Conservation (phyloP, 495 filamentous ascomycete species). For the Xylaria intraflava region DNA sequence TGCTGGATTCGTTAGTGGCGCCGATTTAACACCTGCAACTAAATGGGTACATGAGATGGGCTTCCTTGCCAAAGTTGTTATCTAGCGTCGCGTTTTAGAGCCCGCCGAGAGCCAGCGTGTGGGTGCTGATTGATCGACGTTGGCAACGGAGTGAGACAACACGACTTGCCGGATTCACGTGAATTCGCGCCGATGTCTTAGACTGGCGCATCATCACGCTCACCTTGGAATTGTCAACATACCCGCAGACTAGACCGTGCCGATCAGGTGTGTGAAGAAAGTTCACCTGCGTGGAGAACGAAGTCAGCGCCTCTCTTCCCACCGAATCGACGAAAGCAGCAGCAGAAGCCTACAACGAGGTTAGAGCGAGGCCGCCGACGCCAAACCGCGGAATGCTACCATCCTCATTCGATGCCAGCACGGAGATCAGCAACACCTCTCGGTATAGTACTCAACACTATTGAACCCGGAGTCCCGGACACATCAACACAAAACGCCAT, state of each 20-base stretch:
- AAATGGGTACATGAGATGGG: neutral
- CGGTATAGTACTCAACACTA: constrained; percentile 36
- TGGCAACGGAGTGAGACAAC: constrained; percentile 43
- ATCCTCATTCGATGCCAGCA: constrained; percentile 44
- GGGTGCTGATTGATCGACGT: constrained; percentile 36
- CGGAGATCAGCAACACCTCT: constrained; percentile 40
- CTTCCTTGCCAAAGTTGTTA: constrained; percentile 47
- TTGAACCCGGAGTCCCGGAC: constrained; percentile 32
- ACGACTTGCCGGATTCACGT: constrained; percentile 32
- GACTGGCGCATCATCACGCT: neutral
- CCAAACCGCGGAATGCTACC: constrained; percentile 41
- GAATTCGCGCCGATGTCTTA: neutral
- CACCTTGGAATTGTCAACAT: constrained; percentile 46
- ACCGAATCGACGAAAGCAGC: neutral
- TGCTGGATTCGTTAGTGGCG: constrained; percentile 16
- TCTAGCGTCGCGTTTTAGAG: constrained; percentile 40
- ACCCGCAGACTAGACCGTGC: constrained; percentile 50
- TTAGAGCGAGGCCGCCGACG: constrained; percentile 38
- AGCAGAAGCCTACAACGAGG: constrained; percentile 18
- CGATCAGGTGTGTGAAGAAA: constrained; percentile 44
- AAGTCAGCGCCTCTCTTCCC: constrained; percentile 3
- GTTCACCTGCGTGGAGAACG: constrained; percentile 26
- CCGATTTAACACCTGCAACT: neutral
- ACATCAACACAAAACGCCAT: constrained; percentile 49
- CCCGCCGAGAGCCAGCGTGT: constrained; percentile 36